Evolutionary conservation across 352 stramenopile genomes (phyloP), one percentile per base, ranked within the genome.

Genomic region (Globisporangium spinosum): DNA sequence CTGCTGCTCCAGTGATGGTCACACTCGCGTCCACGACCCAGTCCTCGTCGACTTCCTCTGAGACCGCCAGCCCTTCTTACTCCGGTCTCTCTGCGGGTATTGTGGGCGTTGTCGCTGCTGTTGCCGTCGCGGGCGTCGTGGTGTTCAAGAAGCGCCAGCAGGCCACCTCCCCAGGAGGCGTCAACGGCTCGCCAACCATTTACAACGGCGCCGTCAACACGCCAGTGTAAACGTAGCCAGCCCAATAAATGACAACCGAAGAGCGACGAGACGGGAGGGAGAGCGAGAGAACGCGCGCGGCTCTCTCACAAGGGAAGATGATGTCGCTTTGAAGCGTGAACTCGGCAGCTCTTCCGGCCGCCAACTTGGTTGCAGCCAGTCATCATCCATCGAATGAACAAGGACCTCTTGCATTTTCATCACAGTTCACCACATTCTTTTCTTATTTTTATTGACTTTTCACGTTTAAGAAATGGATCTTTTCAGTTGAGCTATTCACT

Each of bases 91-190:
- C 76, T 53, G 12, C 70, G 67, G 54, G 43, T 55, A 22, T 55
- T 58, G 72, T 38, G 2, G 74, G 63, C 40, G 64, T 76, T 20
- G 74, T 58, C 32, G 74, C 76, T 32, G 76, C 73, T 10, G 58
- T 83, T n/a, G 76, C 71, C 2, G 38, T 83, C 13, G 74, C 69
- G n/a, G 76, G 71, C 38, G 76, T 79, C 55, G 74, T 71, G n/a
- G 73, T 59, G 32, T 78, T 73, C 69, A 72, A 69, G 66, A 78
- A 74, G 49, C 74, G 70, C 27, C 60, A 27, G 12, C 27, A 38
- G 3, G 22, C 25, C 27, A 27, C 27, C 32, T 22, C 43, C 17
- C 43, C 43, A 51, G 17, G 43, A 35, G 22, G 32, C 53, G 12
- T 25, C 35, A 6, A 56, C 17, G 32, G 2, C 63, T 70, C 64